Evolutionary conservation across 2,329 filamentous ascomycete species (phyloP), one percentile per base, ranked within the genome.

Genomic region (Boeremia lycopersici): DNA sequence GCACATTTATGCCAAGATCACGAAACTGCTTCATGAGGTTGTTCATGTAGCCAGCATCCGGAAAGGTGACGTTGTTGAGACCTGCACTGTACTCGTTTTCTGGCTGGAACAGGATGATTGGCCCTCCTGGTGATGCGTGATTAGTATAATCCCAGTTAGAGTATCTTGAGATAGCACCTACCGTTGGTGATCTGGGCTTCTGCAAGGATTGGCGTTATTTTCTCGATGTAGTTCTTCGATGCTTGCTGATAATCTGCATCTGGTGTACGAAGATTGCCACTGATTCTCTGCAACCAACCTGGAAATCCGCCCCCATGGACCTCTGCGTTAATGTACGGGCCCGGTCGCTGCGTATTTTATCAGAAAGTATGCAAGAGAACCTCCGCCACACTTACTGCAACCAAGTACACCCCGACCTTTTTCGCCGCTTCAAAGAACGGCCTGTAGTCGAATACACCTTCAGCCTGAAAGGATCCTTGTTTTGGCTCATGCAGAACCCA

Each of bases 131-230:
- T 10, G 4, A 17, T 1, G 19, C 8, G 9, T 3, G 11, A 8
- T 52, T 13, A 50, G 40, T 11, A 6, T 5, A 1, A 1, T 36
- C 6, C 6, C 2, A 6, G 5, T n/a, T 9, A 25, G 23, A 2
- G 29, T 4, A 28, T 12, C 2, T 17, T n/a, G 2, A 2, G 2
- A 4, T 19, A 10, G 6, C 2, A 4, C 41, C n/a, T 45, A 52
- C 89, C 90, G 45, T 91, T 89, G 1, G 89, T 92, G 64, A 93
- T 91, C 64, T 93, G 89, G 1, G 85, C 86, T 52, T 86, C 84
- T 1, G 89, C 87, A 58, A 93, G 87, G n/a, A 88, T 84, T 6
- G 79, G 78, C 17, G 82, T 83, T 42, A 91, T 83, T 6, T 84
- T 78, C 5, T 78, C 69, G 53, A 67, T 67, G 40, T 67, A 67